Percentiles rank a stretch among this genome's conserved stretches.
Evolutionary conservation across 1,284 basidiomycete species (phyloP).

Genomic region (Puccinia coronata): DNA sequence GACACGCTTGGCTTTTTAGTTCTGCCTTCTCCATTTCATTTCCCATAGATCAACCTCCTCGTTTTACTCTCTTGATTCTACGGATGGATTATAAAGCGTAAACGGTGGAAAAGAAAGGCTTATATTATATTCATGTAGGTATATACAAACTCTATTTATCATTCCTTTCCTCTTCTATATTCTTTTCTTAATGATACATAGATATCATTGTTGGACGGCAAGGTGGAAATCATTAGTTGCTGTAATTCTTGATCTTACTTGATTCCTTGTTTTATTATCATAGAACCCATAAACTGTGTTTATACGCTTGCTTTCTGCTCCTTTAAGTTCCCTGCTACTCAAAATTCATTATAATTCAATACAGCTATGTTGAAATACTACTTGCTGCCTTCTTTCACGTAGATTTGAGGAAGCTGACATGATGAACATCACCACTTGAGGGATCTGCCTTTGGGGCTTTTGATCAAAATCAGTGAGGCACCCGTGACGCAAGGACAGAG

Average conservation of each 20-base stretch:
- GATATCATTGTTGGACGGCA: background rate
- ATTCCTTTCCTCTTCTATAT: background rate
- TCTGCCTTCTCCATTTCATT: background rate
- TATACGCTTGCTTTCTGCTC: background rate
- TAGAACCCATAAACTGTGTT: background rate
- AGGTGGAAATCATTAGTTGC: background rate
- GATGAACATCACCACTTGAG: too few species aligned
- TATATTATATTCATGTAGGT: background rate
- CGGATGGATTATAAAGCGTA: constrained; percentile 12
- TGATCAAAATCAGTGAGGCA: too few species aligned
- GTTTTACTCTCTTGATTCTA: constrained; percentile 3
- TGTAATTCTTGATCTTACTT: constrained; percentile 9
- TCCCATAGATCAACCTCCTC: constrained; percentile 1
- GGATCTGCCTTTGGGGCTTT: too few species aligned
- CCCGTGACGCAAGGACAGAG: too few species aligned
- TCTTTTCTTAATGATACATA: background rate
- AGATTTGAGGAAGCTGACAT: too few species aligned
- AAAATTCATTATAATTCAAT: too few species aligned
- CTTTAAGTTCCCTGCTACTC: too few species aligned
- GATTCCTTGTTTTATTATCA: constrained; percentile 2
- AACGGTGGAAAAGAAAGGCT: background rate
- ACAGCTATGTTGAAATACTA: too few species aligned
- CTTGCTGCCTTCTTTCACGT: too few species aligned
- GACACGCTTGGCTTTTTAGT: background rate
- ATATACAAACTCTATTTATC: background rate